These are phyloP conservation scores for Aphanomyces stellatus DNA, from an alignment of 352 stramenopile species.

Conservation along the genomic window DNA sequence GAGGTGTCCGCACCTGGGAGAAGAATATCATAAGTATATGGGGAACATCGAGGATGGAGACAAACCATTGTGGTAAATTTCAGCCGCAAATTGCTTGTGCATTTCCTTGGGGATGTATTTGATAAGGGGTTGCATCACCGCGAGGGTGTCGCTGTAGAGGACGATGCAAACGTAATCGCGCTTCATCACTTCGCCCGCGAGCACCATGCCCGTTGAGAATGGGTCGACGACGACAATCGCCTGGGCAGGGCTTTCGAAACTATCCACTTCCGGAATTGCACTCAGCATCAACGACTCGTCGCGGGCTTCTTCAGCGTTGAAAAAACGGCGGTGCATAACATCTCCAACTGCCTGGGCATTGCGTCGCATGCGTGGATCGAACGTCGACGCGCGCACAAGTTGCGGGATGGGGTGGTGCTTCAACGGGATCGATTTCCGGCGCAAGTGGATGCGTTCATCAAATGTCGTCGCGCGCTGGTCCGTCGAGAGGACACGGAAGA, in stretches of 20 bases:
- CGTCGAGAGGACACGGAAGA: slow-evolving; percentile 54
- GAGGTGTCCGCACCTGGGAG: slow-evolving; percentile 4
- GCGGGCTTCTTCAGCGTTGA: slow-evolving; percentile 68
- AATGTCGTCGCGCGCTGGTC: slow-evolving; percentile 74
- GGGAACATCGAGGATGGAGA: background rate
- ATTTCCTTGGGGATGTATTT: slow-evolving; percentile 49
- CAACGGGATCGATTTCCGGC: slow-evolving; percentile 20
- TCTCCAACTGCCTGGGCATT: slow-evolving; percentile 63
- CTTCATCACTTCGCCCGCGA: slow-evolving; percentile 81
- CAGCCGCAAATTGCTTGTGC: slow-evolving; percentile 40
- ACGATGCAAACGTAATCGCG: slow-evolving; percentile 79
- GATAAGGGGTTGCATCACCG: slow-evolving; percentile 64
- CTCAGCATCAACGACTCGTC: slow-evolving; percentile 35
- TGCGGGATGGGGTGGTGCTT: slow-evolving; percentile 6
- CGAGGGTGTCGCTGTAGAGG: slow-evolving; percentile 70
- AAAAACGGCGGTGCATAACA: slow-evolving; percentile 71
- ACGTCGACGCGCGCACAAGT: slow-evolving; percentile 68
- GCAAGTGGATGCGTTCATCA: slow-evolving; percentile 67
- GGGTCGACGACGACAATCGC: slow-evolving; percentile 92
- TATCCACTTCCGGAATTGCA: slow-evolving; percentile 47
- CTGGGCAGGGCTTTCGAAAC: slow-evolving; percentile 15
- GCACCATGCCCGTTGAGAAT: slow-evolving; percentile 91
- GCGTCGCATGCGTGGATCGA: slow-evolving; percentile 55
- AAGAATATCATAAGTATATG: background rate
- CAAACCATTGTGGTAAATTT: slow-evolving; percentile 64